These are phyloP conservation scores for Forsythia viridissima DNA, from an alignment of 257 asterid species.

Conservation along the genomic window DNA sequence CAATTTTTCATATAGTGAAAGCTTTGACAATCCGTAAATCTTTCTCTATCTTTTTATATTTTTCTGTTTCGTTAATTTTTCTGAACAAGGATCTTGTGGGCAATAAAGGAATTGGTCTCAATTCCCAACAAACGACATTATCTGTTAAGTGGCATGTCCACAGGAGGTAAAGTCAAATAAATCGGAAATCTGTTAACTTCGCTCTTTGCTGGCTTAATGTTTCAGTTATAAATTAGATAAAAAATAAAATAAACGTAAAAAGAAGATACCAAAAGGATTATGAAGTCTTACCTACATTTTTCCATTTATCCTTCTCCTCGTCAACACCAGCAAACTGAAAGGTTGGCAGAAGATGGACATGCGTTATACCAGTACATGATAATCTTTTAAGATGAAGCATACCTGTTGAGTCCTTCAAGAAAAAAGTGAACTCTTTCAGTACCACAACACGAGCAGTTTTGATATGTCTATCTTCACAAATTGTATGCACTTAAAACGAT, in stretches of 20 bases:
- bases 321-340: conserved; percentile 90
- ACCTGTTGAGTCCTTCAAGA: conserved; percentile 84
- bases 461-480: conserved; percentile 1
- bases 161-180: background rate
- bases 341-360: conserved; percentile 87
- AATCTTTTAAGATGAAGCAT: conserved; percentile 74
- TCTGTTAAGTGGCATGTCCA: background rate
- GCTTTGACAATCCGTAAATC: no score
- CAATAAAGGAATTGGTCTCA: no score
- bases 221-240: background rate
- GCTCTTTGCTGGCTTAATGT: background rate
- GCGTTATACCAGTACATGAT: conserved; percentile 80
- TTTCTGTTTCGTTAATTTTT: no score
- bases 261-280: background rate
- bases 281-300: conserved; percentile 53
- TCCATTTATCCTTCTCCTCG: conserved; percentile 81
- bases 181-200: background rate
- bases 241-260: background rate
- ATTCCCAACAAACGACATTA: no score
- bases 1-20: no score
- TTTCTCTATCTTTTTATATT: no score
- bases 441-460: background rate
- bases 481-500: background rate
- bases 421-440: conserved; percentile 22
- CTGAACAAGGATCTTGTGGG: no score